Evolutionary conservation across 352 stramenopile genomes (phyloP).

Genomic region (Pythium guiyangense): DNA sequence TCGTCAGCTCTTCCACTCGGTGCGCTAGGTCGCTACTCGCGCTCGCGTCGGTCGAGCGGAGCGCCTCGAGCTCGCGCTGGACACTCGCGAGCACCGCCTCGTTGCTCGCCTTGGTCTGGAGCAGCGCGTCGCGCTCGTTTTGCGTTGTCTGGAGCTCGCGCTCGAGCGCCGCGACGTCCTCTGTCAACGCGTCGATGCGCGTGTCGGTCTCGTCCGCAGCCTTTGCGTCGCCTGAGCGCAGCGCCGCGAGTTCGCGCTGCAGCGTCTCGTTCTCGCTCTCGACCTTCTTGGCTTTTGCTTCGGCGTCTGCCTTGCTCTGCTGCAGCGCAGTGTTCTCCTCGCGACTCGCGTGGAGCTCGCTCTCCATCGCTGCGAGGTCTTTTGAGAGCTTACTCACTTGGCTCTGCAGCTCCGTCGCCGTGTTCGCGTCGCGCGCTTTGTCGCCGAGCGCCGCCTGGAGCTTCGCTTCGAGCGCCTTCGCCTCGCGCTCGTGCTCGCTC

Average conservation of each 20-base stretch:
- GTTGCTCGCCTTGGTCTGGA: neutral
- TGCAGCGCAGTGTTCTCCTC: slow-evolving; percentile 1
- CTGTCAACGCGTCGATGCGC: neutral
- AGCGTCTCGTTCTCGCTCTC: neutral
- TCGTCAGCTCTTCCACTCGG: neutral
- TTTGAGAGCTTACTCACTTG: slow-evolving; percentile 22
- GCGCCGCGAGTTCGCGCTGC: neutral
- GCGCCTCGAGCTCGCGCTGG: neutral
- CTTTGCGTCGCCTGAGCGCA: neutral
- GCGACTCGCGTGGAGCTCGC: slow-evolving; percentile 11
- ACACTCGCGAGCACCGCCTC: neutral
- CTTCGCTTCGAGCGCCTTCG: slow-evolving; percentile 26
- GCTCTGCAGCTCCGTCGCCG: slow-evolving; percentile 22
- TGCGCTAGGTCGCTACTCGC: neutral
- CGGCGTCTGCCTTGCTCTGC: neutral
- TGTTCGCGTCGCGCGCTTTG: slow-evolving; percentile 16
- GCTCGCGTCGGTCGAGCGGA: neutral
- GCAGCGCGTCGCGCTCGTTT: neutral
- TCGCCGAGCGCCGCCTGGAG: slow-evolving; percentile 24
- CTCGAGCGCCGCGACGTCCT: neutral
- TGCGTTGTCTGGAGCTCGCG: neutral
- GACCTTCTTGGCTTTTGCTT: slow-evolving; percentile 1
- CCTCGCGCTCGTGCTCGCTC: slow-evolving; percentile 28
- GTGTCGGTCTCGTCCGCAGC: neutral
- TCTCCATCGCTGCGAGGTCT: slow-evolving; percentile 14